Percentiles rank a stretch among this genome's conserved stretches.
Conservation (phyloP, 495 filamentous ascomycete genomes). For the Lasiosphaeria miniovina region DNA sequence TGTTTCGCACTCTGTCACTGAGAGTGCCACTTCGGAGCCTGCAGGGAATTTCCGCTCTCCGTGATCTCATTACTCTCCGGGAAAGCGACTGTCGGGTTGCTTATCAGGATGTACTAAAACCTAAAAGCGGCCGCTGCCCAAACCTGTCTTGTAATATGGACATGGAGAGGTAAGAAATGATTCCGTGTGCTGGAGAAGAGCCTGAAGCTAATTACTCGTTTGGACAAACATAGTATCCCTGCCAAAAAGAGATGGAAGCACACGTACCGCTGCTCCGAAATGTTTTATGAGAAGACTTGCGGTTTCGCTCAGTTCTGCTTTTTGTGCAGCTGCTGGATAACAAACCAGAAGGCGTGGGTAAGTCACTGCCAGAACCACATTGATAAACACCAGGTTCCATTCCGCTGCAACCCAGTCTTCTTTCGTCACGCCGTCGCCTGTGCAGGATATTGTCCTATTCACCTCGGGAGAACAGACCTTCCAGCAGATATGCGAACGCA, state of each 20-base stretch:
- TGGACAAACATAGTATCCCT: not conserved
- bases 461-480: too few species aligned
- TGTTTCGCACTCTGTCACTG: not conserved
- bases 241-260: not conserved
- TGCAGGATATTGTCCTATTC: too few species aligned
- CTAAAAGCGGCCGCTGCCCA: not conserved
- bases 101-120: slow-evolving; percentile 2
- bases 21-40: not conserved
- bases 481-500: too few species aligned
- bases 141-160: not conserved
- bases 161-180: slow-evolving; percentile 2
- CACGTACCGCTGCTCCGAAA: not conserved
- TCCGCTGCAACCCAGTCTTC: too few species aligned
- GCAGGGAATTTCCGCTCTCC: not conserved
- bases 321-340: too few species aligned
- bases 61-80: slow-evolving; percentile 4
- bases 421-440: too few species aligned
- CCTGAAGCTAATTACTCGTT: not conserved
- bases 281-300: not conserved
- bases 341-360: too few species aligned
- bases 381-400: too few species aligned
- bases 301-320: slow-evolving; percentile 1
- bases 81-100: not conserved
- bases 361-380: too few species aligned
- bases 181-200: not conserved